A percentile compares a stretch with the other conserved stretches of the same genome.
Conservation (phyloP, 305 asterid species). For the Ilex paraguariensis region DNA sequence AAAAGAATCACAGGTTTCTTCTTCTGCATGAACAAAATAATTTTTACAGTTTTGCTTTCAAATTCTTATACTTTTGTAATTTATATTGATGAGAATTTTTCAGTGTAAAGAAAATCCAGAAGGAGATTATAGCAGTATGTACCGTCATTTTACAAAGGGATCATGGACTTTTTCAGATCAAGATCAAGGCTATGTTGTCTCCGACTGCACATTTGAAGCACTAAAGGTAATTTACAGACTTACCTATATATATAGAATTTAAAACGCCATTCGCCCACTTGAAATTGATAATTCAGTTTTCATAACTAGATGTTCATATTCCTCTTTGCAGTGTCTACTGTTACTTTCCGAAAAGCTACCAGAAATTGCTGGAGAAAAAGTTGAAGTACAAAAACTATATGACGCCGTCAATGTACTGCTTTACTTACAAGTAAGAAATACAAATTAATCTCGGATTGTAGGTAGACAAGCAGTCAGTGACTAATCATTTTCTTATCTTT, state of each 20-base stretch:
- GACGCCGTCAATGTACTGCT: conserved; percentile 65
- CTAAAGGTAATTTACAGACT: conserved; percentile 43
- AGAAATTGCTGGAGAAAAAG: conserved; percentile 55
- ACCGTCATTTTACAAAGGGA: conserved; percentile 78
- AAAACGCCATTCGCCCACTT: no score
- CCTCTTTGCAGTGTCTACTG: conserved; percentile 41
- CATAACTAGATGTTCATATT: no score
- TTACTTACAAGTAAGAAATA: conserved; percentile 44
- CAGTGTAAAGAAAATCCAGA: conserved; percentile 56
- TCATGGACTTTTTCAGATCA: conserved; percentile 91
- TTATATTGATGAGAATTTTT: conserved; percentile 1
- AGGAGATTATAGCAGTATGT: conserved; percentile 58
- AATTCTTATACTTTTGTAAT: neutral
- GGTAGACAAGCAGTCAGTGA: no score
- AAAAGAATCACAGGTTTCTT: conserved; percentile 65
- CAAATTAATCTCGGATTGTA: no score
- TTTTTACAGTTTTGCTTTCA: neutral
- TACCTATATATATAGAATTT: no score
- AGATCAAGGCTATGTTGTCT: conserved; percentile 89
- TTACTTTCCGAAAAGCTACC: conserved; percentile 56
- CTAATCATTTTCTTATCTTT: neutral
- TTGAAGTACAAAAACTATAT: conserved; percentile 41
- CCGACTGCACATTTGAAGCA: conserved; percentile 75
- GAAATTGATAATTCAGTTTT: no score
- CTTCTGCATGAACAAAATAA: no score